A percentile compares a stretch with the other conserved stretches of the same genome.
Evolutionary conservation across 495 filamentous ascomycete species (phyloP).

Genomic region (Chlorociboria aeruginascens): DNA sequence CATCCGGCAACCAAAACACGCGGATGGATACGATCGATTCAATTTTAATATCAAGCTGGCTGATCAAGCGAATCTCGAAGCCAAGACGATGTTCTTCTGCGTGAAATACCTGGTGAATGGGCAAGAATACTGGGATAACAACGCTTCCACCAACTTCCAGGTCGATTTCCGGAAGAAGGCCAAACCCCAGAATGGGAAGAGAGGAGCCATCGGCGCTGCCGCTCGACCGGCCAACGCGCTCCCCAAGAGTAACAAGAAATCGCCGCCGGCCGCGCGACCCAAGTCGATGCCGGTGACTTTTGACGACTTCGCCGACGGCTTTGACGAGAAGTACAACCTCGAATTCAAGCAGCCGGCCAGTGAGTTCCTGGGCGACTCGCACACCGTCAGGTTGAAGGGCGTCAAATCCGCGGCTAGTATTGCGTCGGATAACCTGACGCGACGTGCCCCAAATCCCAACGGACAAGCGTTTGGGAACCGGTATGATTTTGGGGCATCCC

Average conservation of each 20-base stretch:
- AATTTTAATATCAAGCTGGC: slow-evolving; percentile 87
- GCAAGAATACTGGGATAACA: slow-evolving; percentile 94
- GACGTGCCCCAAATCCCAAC: slow-evolving; percentile 40
- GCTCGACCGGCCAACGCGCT: slow-evolving; percentile 47
- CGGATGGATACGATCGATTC: slow-evolving; percentile 74
- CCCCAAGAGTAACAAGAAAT: slow-evolving; percentile 62
- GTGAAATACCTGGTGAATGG: slow-evolving; percentile 78
- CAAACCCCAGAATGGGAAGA: slow-evolving; percentile 43
- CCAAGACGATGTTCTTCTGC: slow-evolving; percentile 84
- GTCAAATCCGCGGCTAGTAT: slow-evolving; percentile 33
- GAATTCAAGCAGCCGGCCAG: slow-evolving; percentile 44
- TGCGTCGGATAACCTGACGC: slow-evolving; percentile 35
- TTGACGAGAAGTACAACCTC: slow-evolving; percentile 41
- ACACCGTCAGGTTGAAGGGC: slow-evolving; percentile 34
- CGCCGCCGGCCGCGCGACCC: slow-evolving; percentile 34
- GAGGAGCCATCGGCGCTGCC: slow-evolving; percentile 32
- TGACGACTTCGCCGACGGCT: slow-evolving; percentile 54
- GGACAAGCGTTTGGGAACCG: slow-evolving; percentile 78
- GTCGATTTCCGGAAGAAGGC: slow-evolving; percentile 78
- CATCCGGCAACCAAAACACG: slow-evolving; percentile 50
- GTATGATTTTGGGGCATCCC: slow-evolving; percentile 86
- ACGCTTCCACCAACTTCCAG: slow-evolving; percentile 73
- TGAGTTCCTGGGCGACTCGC: slow-evolving; percentile 40
- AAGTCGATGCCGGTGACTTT: slow-evolving; percentile 51
- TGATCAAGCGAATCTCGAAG: slow-evolving; percentile 79